Evolutionary conservation across 441 rosid genomes (phyloP).

Genomic region (Codiaeum variegatum): DNA sequence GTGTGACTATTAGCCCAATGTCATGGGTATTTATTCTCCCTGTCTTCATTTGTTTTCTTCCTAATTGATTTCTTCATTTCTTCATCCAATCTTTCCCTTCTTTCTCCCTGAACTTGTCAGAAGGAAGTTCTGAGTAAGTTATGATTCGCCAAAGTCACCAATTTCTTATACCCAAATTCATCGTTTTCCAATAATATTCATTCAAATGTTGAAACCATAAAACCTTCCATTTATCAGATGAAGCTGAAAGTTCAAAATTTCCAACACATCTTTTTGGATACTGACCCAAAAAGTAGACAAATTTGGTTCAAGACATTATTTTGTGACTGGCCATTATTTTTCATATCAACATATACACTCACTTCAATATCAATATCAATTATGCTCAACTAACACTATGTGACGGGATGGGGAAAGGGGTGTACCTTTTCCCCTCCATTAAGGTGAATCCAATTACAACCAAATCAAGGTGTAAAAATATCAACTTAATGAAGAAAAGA

Average conservation of each 20-base stretch:
- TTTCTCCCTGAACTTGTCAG: background rate
- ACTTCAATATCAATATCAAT: background rate
- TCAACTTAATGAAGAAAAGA: no score
- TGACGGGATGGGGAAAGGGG: background rate
- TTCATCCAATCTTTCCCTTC: background rate
- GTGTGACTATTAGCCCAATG: background rate
- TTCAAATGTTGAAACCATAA: background rate
- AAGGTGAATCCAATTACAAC: background rate
- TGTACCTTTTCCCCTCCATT: background rate
- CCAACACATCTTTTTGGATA: background rate
- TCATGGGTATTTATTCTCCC: background rate
- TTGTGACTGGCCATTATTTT: no score
- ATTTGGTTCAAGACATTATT: background rate
- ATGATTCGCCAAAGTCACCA: background rate
- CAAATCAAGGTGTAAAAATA: background rate
- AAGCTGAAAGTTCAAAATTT: background rate
- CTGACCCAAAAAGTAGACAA: background rate
- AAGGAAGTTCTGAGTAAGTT: background rate
- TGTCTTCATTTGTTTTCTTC: no score
- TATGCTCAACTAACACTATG: background rate
- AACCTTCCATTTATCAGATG: background rate
- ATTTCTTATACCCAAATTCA: background rate
- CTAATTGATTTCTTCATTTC: background rate
- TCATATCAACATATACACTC: no score
- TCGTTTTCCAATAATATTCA: background rate